Base-by-base conservation (phyloP, 352 stramenopile species). In the Phytophthora sp. region DNA sequence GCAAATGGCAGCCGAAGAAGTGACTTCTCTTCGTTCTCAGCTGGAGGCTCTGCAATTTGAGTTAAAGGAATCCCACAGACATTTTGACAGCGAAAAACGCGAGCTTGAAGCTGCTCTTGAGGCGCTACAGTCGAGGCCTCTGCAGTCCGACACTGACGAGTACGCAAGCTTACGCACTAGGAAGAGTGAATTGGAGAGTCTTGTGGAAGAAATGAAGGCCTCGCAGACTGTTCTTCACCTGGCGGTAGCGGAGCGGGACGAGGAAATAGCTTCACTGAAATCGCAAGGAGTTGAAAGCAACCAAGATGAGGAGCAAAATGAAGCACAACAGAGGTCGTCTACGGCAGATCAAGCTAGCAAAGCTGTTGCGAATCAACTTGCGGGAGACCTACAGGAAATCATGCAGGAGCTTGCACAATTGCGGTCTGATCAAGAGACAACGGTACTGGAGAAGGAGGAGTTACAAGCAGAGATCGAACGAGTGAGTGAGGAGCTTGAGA, bases 351-450 rank as follows among this genome's bases (percentile, higher is more conserved):
- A 72, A 56, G 18, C 11, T 13, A n/a, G 63, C 21, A 59, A 50
- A 20, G 44, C n/a, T 30, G 27, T 71, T 49, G 55, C 52, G 13
- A 44, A 71, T 18, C 65, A 77, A 30, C 65, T 77, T 47, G 65
- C 60, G 11, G 26, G 52, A 42, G 45, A 83, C 53, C 31, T 86
- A n/a, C 57, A 78, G 46, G 49, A 65, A 26, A 73, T 86, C 29
- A 64, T 83, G 55, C 62, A 76, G 33, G 77, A 83, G 30, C 29
- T 83, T 42, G 45, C 62, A 2, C 70, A 78, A 27, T 24, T 83
- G 53, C 74, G 70, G 31, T 63, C 56, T 0, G 56, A 71, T 30
- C 52, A 79, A 20, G 66, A 82, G 42, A 53, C 55, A 57, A 58
- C 71, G 1, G 65, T 65, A 30, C 53, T 64, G n/a, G 76, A 79